A percentile compares a stretch with the other conserved stretches of the same genome.
Evolutionary conservation across 2,329 filamentous ascomycete genomes (phyloP).

Genomic region (Phialophora tarda): DNA sequence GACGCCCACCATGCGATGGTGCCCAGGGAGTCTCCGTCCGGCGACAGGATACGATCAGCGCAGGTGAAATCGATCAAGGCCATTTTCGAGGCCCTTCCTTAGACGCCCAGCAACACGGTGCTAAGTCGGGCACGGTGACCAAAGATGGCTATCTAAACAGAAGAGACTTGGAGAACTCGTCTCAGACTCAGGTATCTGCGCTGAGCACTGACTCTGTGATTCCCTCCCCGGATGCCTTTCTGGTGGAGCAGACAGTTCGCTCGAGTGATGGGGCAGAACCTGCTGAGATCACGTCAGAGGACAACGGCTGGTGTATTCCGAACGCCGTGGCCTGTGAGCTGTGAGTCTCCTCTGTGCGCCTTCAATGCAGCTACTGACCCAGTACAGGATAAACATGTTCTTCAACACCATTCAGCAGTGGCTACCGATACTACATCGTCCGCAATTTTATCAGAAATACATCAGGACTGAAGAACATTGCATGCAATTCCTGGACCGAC

Average conservation of each 20-base stretch:
- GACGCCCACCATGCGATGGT: neutral
- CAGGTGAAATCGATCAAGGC: neutral
- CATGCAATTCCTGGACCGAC: neutral
- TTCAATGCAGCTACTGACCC: neutral
- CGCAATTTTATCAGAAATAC: constrained; percentile 10
- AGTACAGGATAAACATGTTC: constrained; percentile 9
- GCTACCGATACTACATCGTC: constrained; percentile 15
- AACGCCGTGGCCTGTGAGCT: constrained; percentile 9
- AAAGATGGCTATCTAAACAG: neutral
- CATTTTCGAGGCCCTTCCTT: neutral
- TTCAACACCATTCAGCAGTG: constrained; percentile 16
- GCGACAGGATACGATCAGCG: neutral
- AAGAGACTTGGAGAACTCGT: no score
- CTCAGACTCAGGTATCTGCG: neutral
- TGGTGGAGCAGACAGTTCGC: neutral
- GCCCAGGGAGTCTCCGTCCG: neutral
- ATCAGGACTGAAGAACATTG: neutral
- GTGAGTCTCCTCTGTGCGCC: constrained; percentile 9
- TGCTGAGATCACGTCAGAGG: neutral
- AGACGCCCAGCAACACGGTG: neutral
- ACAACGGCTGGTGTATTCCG: constrained; percentile 20
- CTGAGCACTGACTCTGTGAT: neutral
- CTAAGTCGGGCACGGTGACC: neutral
- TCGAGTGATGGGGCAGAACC: neutral
- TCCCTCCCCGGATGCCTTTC: neutral